Percentiles rank a stretch among this genome's conserved stretches.
phyloP scores from a whole-genome alignment of 805 yeast genomes.

The Pichia nanzhaoensis region DNA sequence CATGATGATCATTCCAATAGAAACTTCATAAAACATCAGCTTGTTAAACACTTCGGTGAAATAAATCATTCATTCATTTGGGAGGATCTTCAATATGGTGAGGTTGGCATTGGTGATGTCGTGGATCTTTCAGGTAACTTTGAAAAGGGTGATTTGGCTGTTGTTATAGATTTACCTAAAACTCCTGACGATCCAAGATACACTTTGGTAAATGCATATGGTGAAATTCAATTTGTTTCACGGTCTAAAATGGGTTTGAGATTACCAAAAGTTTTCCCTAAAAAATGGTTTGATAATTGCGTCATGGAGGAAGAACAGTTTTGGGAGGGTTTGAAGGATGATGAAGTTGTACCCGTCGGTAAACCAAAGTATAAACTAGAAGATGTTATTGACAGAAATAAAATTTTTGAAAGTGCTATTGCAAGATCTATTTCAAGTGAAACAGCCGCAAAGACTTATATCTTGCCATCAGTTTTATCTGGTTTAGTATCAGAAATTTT shows the following conservation, averaged over 20 bases:
- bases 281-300: slow-evolving; percentile 27
- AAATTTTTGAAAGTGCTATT: slow-evolving; percentile 24
- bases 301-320: slow-evolving; percentile 27
- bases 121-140: slow-evolving; percentile 43
- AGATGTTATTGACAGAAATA: slow-evolving; percentile 23
- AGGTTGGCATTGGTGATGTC: slow-evolving; percentile 52
- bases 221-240: slow-evolving; percentile 46
- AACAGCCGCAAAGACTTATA: slow-evolving; percentile 23
- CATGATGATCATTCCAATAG: slow-evolving; percentile 17
- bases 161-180: slow-evolving; percentile 49
- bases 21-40: slow-evolving; percentile 9
- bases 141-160: slow-evolving; percentile 41
- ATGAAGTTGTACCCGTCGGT: slow-evolving; percentile 24
- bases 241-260: slow-evolving; percentile 41
- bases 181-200: slow-evolving; percentile 45
- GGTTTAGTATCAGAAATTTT: slow-evolving; percentile 26
- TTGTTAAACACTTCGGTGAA: slow-evolving; percentile 17
- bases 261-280: slow-evolving; percentile 48
- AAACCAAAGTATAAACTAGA: slow-evolving; percentile 30
- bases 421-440: slow-evolving; percentile 17
- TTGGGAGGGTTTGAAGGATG: slow-evolving; percentile 10
- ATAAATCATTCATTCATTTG: slow-evolving; percentile 11
- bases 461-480: slow-evolving; percentile 28
- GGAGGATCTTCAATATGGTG: slow-evolving; percentile 21
- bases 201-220: slow-evolving; percentile 50